Base-by-base conservation (phyloP, 1,284 basidiomycete genomes). In the Paramarasmius palmivorus region DNA sequence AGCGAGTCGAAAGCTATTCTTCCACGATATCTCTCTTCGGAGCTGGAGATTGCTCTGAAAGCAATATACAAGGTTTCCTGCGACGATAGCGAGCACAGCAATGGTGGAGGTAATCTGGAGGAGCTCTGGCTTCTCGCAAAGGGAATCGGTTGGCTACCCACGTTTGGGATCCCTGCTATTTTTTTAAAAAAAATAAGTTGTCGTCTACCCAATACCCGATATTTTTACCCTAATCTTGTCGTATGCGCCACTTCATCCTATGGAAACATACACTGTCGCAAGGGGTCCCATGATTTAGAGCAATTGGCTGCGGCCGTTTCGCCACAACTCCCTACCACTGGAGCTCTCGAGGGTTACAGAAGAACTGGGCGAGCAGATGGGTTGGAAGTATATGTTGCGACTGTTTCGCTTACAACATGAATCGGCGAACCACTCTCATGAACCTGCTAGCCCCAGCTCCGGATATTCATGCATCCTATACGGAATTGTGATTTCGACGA, bases 231-330 rank as follows among this genome's bases (percentile, higher is more conserved):
- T 70, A 14, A 62, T 78, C 32, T 63, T 77, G 14, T 68, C 69
- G 1, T 66, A 72, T 36, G 73, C 76, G 1, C 75, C 73, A 0
- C 51, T 73, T 5, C 57, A 58, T 22, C 72, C 77, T 0, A 60
- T 80, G 7, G 65, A 74, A 14, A 53, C 78, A 0, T 81, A 79
- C 59, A 62, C 71, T 0, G 63, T 80, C 3, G 77, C 75, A 1
- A n/a, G n/a, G 76, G 71, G 1, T 61, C 67, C 38, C 68, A 73
- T 56, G 57, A 66, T 32, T 61, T 78, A 9, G 57, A 70, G 23
- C 65, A 70, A 0, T 66, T 81, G 10, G 77, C 77, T 0, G 66
- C 72, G 1, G 59, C 63, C 8, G 65, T 71, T 0, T 78, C 76
- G 0, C 65, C 71, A 2, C 72, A n/a, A 77, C 57, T 67, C 78